Evolutionary conservation across 2,329 filamentous ascomycete genomes (phyloP).

Genomic region (Sporothrix pseudoabietina): DNA sequence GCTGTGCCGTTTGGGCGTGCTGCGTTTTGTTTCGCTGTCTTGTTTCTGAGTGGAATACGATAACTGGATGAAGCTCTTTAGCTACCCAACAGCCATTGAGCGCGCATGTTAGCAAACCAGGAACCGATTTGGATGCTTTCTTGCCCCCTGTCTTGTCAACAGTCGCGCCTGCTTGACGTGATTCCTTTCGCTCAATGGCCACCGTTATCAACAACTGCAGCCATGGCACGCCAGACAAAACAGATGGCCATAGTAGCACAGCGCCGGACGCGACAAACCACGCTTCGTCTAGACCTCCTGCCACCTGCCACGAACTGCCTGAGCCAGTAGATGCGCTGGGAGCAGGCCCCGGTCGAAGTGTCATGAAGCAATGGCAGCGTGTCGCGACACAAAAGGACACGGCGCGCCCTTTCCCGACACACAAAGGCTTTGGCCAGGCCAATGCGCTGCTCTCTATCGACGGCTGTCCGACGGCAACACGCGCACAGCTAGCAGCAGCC

Average conservation of each 20-base stretch:
- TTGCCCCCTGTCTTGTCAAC: not conserved
- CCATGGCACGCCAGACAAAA: slow-evolving; percentile 22
- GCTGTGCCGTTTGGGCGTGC: slow-evolving; percentile 11
- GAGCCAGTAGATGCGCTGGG: not conserved
- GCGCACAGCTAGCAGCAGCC: not conserved
- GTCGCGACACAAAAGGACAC: not conserved
- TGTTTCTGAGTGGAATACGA: not conserved
- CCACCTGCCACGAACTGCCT: not conserved
- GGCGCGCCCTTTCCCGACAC: not conserved
- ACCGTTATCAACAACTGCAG: slow-evolving; percentile 18
- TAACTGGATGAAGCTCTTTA: slow-evolving; percentile 6
- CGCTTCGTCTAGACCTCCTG: not conserved
- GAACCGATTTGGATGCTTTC: not conserved
- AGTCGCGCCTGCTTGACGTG: slow-evolving; percentile 8
- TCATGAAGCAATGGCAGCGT: not conserved
- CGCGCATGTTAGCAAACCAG: slow-evolving; percentile 24
- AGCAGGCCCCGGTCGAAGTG: not conserved
- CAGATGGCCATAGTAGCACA: slow-evolving; percentile 21
- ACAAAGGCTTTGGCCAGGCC: not conserved
- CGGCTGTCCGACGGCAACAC: slow-evolving; percentile 15
- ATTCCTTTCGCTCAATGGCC: not conserved
- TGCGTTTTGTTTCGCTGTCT: slow-evolving; percentile 25
- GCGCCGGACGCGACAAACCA: slow-evolving; percentile 22
- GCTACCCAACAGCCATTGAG: slow-evolving; percentile 2
- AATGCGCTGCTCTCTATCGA: slow-evolving; percentile 25